Evolutionary conservation across 2,329 filamentous ascomycete genomes (phyloP).

Genomic region (Alternaria brassicicola): DNA sequence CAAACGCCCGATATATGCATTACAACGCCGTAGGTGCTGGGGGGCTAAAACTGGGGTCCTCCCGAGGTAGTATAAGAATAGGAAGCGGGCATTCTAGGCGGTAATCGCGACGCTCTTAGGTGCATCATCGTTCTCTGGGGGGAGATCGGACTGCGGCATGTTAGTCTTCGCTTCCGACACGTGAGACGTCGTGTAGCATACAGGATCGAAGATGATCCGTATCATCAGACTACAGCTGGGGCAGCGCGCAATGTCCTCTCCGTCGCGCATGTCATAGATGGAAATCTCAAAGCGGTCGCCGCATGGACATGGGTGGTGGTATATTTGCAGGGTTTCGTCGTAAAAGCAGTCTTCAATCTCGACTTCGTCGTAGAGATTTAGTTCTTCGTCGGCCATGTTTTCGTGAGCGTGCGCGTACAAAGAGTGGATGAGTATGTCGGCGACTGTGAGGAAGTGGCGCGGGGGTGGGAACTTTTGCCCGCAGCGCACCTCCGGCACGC

Average conservation of each 20-base stretch:
- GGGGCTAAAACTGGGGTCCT: neutral
- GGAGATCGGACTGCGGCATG: constrained; percentile 38
- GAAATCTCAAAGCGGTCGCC: constrained; percentile 95
- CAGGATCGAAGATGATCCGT: constrained; percentile 86
- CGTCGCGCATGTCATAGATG: constrained; percentile 82
- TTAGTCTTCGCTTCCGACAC: constrained; percentile 1
- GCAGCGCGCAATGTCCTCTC: constrained; percentile 93
- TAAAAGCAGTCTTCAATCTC: constrained; percentile 96
- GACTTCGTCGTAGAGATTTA: constrained; percentile 91
- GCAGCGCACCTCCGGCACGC: constrained; percentile 17
- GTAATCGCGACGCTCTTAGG: constrained; percentile 32
- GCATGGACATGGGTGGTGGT: constrained; percentile 96
- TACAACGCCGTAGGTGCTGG: constrained; percentile 10
- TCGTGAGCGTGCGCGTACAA: neutral
- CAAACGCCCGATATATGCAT: constrained; percentile 27
- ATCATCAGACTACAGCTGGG: constrained; percentile 98
- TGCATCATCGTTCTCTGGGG: constrained; percentile 34
- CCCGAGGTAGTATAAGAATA: neutral
- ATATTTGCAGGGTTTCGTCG: constrained; percentile 89
- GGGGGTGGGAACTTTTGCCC: constrained; percentile 17
- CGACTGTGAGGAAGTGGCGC: constrained; percentile 3
- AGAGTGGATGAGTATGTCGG: constrained; percentile 6
- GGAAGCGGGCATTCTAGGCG: constrained; percentile 21
- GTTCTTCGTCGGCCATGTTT: constrained; percentile 45
- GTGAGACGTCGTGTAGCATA: constrained; percentile 53